These are phyloP conservation scores for Solioccasus polychromus DNA, from an alignment of 768 basidiomycete genomes.

Conservation along the genomic window DNA sequence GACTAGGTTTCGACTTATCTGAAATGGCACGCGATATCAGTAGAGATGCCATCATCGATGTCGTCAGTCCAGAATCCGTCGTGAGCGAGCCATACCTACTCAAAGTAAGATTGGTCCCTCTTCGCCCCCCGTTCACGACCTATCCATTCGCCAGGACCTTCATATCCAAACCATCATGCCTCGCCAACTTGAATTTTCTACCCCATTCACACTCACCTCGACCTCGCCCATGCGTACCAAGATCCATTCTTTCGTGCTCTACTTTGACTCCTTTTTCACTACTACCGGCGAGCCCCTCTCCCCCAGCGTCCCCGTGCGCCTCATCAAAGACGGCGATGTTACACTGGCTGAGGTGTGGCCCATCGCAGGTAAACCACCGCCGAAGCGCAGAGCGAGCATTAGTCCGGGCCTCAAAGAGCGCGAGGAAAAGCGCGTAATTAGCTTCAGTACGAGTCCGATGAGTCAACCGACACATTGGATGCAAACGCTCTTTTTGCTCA, in stretches of 20 bases:
- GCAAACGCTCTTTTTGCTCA: conserved; percentile 86
- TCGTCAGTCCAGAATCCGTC: conserved; percentile 63
- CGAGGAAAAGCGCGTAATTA: conserved; percentile 43
- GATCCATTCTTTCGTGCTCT: conserved; percentile 78
- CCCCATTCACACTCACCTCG: conserved; percentile 71
- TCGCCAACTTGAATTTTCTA: conserved; percentile 75
- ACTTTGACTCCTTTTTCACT: conserved; percentile 95
- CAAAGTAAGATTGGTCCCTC: conserved; percentile 49
- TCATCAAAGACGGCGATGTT: conserved; percentile 57
- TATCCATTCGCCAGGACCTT: conserved; percentile 60
- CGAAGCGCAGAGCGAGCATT: conserved; percentile 57
- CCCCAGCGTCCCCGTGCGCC: conserved; percentile 48
- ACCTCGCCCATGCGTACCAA: conserved; percentile 59
- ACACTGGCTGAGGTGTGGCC: conserved; percentile 78
- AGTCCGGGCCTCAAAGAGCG: conserved; percentile 43
- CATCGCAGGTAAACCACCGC: conserved; percentile 62
- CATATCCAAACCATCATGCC: conserved; percentile 60
- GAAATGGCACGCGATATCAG: conserved; percentile 75
- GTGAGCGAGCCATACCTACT: conserved; percentile 61
- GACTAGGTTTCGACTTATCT: conserved; percentile 81
- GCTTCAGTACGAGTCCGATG: conserved; percentile 88
- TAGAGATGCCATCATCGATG: conserved; percentile 81
- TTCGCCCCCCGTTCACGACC: background rate
- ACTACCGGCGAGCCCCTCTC: conserved; percentile 51
- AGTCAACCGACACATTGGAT: conserved; percentile 96